These are phyloP conservation scores for Arthrobotrys megalospora DNA, from an alignment of 2,329 filamentous ascomycete genomes.

Conservation along the genomic window DNA sequence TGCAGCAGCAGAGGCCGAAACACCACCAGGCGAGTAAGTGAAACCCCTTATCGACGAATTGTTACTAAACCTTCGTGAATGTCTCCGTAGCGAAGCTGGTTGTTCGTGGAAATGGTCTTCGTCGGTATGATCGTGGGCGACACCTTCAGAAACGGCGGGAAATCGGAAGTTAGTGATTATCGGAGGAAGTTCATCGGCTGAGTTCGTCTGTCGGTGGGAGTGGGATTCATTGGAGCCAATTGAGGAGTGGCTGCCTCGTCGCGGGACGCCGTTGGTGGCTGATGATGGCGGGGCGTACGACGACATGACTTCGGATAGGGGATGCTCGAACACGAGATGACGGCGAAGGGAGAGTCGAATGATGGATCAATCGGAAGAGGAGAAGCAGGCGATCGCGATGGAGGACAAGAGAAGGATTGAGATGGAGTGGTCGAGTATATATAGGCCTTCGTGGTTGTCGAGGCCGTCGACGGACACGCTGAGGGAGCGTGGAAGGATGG, in stretches of 20 bases:
- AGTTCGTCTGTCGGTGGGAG: slow-evolving; percentile 20
- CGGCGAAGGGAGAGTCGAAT: not conserved
- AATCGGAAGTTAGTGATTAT: slow-evolving; percentile 60
- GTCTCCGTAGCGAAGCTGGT: slow-evolving; percentile 26
- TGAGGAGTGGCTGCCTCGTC: slow-evolving; percentile 38
- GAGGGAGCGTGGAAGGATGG: not conserved
- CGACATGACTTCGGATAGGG: slow-evolving; percentile 29
- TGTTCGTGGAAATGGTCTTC: slow-evolving; percentile 54
- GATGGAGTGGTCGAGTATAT: not conserved
- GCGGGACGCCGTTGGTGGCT: slow-evolving; percentile 27
- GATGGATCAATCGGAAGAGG: slow-evolving; percentile 29
- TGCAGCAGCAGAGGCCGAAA: slow-evolving; percentile 44
- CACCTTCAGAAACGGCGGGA: slow-evolving; percentile 45
- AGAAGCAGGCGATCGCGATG: slow-evolving; percentile 24
- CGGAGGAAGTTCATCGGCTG: slow-evolving; percentile 27
- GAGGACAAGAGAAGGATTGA: slow-evolving; percentile 4
- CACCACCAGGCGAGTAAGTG: slow-evolving; percentile 40
- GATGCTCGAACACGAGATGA: not conserved
- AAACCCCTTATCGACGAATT: slow-evolving; percentile 24
- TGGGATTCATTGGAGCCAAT: slow-evolving; percentile 32
- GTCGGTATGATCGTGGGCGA: slow-evolving; percentile 57
- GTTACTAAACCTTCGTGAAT: slow-evolving; percentile 47
- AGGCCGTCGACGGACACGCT: slow-evolving; percentile 11
- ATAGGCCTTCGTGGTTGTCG: slow-evolving; percentile 2
- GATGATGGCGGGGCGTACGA: slow-evolving; percentile 40